Base-by-base conservation (phyloP, 441 rosid species). In the Viola pubescens region DNA sequence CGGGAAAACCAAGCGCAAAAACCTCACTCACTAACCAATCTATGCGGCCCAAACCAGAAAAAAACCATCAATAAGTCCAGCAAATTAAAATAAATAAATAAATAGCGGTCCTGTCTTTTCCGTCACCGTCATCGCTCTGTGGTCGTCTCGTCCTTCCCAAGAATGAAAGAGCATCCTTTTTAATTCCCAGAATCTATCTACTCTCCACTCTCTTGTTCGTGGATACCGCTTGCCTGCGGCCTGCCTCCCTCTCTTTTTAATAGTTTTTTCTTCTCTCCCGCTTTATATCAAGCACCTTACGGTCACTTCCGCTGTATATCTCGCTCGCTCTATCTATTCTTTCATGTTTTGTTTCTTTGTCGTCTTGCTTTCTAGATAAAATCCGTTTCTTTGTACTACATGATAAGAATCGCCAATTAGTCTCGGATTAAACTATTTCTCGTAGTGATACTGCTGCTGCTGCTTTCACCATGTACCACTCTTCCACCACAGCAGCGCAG, bases 401-500 rank as follows among this genome's bases (percentile, higher is more conserved):
- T 51, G 81, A 43, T 19, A 44, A 55, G 52, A 65, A 65, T 61
- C 38, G 6, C 43, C 50, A 69, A 72, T 81, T 74, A 57, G 62
- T 77, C 58, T 66, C 55, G 54, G 38, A 11, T 9, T 11, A 42
- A 1, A 0, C 3, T 0, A 9, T 43, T 9, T 43, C 46, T 2
- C 3, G 7, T 43, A 9, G 4, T 46, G 49, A 8, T 46, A 8
- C 4, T 8, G 4, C 49, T 2, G 46, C 10, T 42, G 9, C 45
- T 5, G 8, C 7, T 43, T 43, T 6, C 10, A 43, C 10, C 46
- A 6, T 43, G 7, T 43, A 6, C 46, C 10, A 43, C 46, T 6
- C 46, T 63, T 75, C 88, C 56, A 77, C 88, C 19, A 65, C 89
- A 6, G 79, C 75, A 42, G 66, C 82, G 43, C 89, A 77, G 16